Conservation (phyloP, 2,329 filamentous ascomycete species). For the Huntiella moniliformis region DNA sequence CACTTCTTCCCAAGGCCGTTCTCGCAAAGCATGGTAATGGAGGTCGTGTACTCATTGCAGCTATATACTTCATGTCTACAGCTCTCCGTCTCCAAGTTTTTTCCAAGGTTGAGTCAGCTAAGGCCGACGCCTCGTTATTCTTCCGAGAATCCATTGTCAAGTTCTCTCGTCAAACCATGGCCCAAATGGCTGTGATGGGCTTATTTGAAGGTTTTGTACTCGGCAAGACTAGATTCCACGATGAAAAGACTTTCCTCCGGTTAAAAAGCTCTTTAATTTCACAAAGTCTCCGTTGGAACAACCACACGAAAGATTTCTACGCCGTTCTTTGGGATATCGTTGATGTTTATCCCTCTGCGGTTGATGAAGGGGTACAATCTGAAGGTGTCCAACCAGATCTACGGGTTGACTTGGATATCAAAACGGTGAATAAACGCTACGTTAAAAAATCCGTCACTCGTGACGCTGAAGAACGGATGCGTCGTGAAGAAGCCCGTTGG, state of each 20-base stretch:
- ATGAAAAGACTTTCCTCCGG: background rate
- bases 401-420: background rate
- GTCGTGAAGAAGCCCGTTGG: slow-evolving; percentile 31
- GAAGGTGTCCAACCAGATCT: background rate
- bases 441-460: slow-evolving; percentile 30
- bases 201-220: background rate
- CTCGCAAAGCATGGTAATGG: slow-evolving; percentile 1
- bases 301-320: background rate
- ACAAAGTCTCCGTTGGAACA: background rate
- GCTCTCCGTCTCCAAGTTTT: slow-evolving; percentile 2
- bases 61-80: slow-evolving; percentile 3
- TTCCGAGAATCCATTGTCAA: slow-evolving; percentile 6
- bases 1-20: background rate
- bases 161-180: background rate
- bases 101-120: background rate
- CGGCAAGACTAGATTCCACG: background rate
- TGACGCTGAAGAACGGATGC: slow-evolving; percentile 34
- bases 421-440: slow-evolving; percentile 17
- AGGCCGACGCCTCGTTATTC: background rate
- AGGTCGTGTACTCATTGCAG: slow-evolving; percentile 1
- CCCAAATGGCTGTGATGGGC: slow-evolving; percentile 5
- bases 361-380: slow-evolving; percentile 6
- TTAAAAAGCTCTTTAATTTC: slow-evolving; percentile 1
- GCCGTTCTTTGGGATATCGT: slow-evolving; percentile 3
- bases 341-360: slow-evolving; percentile 3